Percentiles rank a stretch among this genome's conserved stretches.
These are phyloP conservation scores for Euptelea pleiosperma DNA, from an alignment of 164 flowering plant species.

Conservation along the genomic window DNA sequence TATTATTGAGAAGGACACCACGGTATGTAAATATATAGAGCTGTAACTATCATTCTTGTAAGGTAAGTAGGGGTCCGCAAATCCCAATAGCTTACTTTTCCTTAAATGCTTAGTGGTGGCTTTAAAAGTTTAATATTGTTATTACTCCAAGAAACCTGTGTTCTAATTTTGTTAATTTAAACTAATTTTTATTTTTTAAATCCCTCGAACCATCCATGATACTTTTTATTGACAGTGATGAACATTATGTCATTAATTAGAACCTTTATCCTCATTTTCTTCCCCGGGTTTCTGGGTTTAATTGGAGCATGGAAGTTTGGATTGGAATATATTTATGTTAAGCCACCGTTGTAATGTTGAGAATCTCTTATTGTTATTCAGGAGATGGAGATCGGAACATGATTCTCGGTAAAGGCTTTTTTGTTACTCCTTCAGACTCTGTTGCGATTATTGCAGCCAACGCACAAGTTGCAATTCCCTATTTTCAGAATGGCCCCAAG, in stretches of 20 bases:
- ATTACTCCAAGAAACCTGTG: no score
- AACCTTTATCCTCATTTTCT: neutral
- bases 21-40: no score
- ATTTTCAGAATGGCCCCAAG: conserved; percentile 80
- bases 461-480: conserved; percentile 90
- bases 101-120: no score
- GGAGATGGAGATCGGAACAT: conserved; percentile 99
- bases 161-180: neutral
- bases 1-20: no score
- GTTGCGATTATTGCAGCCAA: conserved; percentile 97
- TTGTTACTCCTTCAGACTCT: conserved; percentile 97
- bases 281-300: neutral
- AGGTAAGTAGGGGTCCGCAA: no score
- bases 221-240: no score
- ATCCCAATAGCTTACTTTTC: no score
- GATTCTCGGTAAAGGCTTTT: conserved; percentile 81
- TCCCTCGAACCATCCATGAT: neutral
- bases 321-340: neutral
- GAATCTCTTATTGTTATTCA: conserved; percentile 23
- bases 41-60: no score
- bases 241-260: neutral
- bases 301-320: conserved; percentile 2
- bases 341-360: neutral
- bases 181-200: neutral
- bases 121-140: no score